Conservation (phyloP, 208 protist species). For the Herpetomonas samuelpessoai region DNA sequence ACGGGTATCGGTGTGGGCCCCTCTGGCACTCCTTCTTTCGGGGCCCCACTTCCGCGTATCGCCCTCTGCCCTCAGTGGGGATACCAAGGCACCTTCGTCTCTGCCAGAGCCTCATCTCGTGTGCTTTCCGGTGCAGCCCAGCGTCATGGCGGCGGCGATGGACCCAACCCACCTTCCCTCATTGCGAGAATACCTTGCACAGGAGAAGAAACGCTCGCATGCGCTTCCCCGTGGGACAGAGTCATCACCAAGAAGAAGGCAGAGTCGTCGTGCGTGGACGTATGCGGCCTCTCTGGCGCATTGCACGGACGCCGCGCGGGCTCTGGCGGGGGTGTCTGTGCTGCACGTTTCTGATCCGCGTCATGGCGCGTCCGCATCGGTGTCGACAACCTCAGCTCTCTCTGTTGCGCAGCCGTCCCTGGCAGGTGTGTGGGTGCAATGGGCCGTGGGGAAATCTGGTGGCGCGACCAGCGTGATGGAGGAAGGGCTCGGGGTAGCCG, state of each 20-base stretch:
- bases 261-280: not conserved
- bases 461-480: not conserved
- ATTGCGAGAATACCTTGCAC: not conserved
- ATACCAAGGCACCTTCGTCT: not conserved
- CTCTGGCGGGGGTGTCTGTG: not conserved
- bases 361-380: constrained; percentile 8
- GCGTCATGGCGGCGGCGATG: not conserved
- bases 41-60: not conserved
- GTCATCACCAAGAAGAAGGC: no score
- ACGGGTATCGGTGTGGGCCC: not conserved
- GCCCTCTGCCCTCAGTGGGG: not conserved
- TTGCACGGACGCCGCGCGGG: constrained; percentile 9
- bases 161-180: not conserved
- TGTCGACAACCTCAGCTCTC: not conserved
- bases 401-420: not conserved
- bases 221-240: no score
- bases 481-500: not conserved
- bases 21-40: not conserved
- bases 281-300: constrained; percentile 5
- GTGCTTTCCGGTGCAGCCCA: not conserved
- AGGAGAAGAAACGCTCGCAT: no score
- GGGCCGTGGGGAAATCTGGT: not conserved
- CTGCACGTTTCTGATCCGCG: not conserved
- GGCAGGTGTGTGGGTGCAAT: not conserved
- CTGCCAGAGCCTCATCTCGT: no score